phyloP scores from a whole-genome alignment of 2,329 filamentous ascomycete species.

The Phyllosticta citriasiana region DNA sequence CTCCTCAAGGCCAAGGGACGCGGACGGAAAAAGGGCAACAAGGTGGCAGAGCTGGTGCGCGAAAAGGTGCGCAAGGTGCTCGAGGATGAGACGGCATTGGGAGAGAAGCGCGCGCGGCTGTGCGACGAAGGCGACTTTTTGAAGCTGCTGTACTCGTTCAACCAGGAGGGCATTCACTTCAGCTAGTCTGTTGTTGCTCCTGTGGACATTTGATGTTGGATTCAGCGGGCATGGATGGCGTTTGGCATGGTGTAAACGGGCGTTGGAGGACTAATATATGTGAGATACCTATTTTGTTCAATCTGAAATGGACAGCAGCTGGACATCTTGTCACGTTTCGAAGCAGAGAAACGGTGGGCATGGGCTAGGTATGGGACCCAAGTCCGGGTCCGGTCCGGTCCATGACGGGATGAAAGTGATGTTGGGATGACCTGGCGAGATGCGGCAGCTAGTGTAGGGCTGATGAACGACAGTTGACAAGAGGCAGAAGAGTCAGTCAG shows the following conservation, averaged over 20 bases:
- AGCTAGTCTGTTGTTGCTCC: slow-evolving; percentile 60
- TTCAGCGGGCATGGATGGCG: slow-evolving; percentile 4
- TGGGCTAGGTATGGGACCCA: not conserved
- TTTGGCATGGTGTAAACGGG: not conserved
- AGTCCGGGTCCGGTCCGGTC: not conserved
- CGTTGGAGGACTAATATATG: not conserved
- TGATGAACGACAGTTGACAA: not conserved
- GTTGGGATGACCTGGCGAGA: not conserved
- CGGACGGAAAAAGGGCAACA: slow-evolving; percentile 62
- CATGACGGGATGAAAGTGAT: not conserved
- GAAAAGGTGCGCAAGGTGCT: slow-evolving; percentile 81
- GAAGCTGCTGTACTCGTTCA: slow-evolving; percentile 71
- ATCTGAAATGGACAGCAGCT: not conserved
- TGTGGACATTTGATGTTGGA: not conserved
- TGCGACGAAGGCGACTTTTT: slow-evolving; percentile 92
- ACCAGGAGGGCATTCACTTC: slow-evolving; percentile 89
- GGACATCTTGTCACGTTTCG: not conserved
- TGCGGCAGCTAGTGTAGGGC: not conserved
- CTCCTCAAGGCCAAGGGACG: slow-evolving; percentile 40
- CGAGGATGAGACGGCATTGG: slow-evolving; percentile 67
- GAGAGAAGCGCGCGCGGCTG: slow-evolving; percentile 71
- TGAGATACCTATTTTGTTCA: slow-evolving; percentile 3
- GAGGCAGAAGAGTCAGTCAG: not conserved
- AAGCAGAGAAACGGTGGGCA: not conserved
- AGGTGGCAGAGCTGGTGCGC: slow-evolving; percentile 70